Base-by-base conservation (phyloP, 2,329 filamentous ascomycete genomes). In the Monosporascus sp. region DNA sequence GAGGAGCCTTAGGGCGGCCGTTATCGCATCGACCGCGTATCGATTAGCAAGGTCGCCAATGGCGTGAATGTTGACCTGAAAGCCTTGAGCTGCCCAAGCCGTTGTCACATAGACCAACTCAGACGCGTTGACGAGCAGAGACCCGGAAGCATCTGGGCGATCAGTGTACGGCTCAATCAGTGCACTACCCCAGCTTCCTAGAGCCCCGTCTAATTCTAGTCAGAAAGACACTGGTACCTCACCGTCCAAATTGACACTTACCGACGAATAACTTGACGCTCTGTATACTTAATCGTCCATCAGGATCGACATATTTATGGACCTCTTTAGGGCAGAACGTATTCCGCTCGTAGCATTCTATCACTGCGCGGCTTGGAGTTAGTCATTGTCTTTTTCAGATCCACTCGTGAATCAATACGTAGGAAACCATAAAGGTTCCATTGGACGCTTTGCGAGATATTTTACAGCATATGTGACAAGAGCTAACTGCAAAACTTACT, bases 261-360 rank as follows among this genome's bases (percentile, higher is more conserved):
- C 82, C 85, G 8, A 80, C 85, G 64, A 88, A 89, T 5, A 89
- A 71, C 68, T 89, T 89, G 47, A 88, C 83, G 49, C 85, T 86
- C 50, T 76, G 76, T 5, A 87, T 75, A 22, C 74, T 74, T 49
- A 88, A 72, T 51, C 77, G 76, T 0, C 75, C 78, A 52, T 80
- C 76, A 0, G 71, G 61, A 0, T 72, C 72, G 6, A 63, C 65
- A 37, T 80, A 68, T 53, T 69, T 74, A 47, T 71, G 66, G 11
- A 79, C 78, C 17, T 77, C 71, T 1, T 76, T 69, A 0, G 78
- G 77, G 55, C 86, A 89, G 61, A 83, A 85, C 0, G 80, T 81
- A 62, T 89, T 89, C 20, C 84, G 76, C 63, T 78, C 76, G 3
- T 76, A 70, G 58, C 86, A 89, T 65, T 88, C 85, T 3, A 84